Percentiles rank a stretch among this genome's conserved stretches.
Evolutionary conservation across 176 grass and related monocot genomes (phyloP).

Genomic region (Areca catechu): DNA sequence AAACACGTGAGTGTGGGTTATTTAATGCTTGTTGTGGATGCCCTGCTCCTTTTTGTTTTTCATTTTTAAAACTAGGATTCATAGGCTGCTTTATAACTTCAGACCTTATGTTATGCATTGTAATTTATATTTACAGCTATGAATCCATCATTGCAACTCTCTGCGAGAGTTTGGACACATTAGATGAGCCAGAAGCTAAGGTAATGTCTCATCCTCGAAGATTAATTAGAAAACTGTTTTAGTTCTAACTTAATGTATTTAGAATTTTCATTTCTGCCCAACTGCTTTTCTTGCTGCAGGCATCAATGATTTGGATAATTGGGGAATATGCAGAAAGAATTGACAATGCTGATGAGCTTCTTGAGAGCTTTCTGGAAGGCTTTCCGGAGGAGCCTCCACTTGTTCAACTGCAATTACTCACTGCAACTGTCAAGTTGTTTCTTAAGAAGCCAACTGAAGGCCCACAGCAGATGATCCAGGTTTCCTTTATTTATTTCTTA

Average conservation of each 20-base stretch:
- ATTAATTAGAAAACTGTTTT: background rate
- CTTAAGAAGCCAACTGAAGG: constrained; percentile 97
- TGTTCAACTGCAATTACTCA: constrained; percentile 81
- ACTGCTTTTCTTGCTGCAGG: constrained; percentile 34
- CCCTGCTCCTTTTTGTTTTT: background rate
- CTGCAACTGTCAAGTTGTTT: constrained; percentile 82
- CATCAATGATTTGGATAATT: constrained; percentile 99
- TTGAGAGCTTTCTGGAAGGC: constrained; percentile 94
- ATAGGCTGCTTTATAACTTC: too few species aligned
- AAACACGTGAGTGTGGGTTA: constrained; percentile 70
- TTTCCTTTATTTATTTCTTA: constrained; percentile 23
- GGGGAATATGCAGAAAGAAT: constrained; percentile 99
- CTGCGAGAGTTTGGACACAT: constrained; percentile 91
- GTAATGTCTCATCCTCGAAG: constrained; percentile 19
- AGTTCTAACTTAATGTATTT: too few species aligned
- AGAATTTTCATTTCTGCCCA: background rate
- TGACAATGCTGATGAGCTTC: constrained; percentile 98
- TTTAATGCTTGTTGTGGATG: background rate
- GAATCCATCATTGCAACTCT: constrained; percentile 95
- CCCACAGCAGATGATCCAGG: constrained; percentile 99
- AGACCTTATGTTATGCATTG: too few species aligned
- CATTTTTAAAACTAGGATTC: too few species aligned
- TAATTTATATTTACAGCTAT: constrained; percentile 42
- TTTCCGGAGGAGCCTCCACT: constrained; percentile 88
- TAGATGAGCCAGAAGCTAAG: constrained; percentile 99